Evolutionary conservation across 495 filamentous ascomycete genomes (phyloP).

Genomic region (Umbilicaria muhlenbergii): DNA sequence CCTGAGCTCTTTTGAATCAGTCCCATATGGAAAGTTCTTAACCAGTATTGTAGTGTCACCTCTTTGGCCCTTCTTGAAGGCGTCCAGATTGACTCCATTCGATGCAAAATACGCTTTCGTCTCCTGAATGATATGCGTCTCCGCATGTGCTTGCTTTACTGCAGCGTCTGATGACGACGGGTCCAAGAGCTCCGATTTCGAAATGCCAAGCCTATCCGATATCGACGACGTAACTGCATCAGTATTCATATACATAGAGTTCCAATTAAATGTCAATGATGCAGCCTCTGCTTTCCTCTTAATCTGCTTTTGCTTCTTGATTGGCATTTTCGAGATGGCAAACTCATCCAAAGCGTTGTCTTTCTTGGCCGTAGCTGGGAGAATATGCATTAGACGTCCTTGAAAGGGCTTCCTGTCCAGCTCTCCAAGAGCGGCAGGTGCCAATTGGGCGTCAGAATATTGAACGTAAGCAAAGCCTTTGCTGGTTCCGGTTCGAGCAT

Average conservation of each 20-base stretch:
- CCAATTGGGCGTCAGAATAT: conserved; percentile 50
- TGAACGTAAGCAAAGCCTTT: conserved; percentile 88
- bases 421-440: conserved; percentile 56
- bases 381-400: conserved; percentile 77
- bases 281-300: conserved; percentile 66
- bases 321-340: conserved; percentile 68
- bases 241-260: conserved; percentile 89
- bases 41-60: conserved; percentile 82
- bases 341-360: conserved; percentile 74
- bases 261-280: conserved; percentile 80
- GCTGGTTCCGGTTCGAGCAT: conserved; percentile 41
- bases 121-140: conserved; percentile 92
- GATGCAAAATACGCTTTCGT: conserved; percentile 78
- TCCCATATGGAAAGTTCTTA: conserved; percentile 86
- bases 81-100: conserved; percentile 78
- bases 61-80: conserved; percentile 69
- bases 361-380: conserved; percentile 66
- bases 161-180: conserved; percentile 87
- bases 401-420: conserved; percentile 77
- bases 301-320: conserved; percentile 86
- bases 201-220: conserved; percentile 69
- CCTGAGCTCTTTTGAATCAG: conserved; percentile 39
- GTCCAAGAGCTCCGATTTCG: conserved; percentile 81
- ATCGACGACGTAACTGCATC: conserved; percentile 90
- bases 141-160: conserved; percentile 90